These are phyloP conservation scores for Neofusicoccum sp. DNA, from an alignment of 2,329 filamentous ascomycete genomes.

Conservation along the genomic window DNA sequence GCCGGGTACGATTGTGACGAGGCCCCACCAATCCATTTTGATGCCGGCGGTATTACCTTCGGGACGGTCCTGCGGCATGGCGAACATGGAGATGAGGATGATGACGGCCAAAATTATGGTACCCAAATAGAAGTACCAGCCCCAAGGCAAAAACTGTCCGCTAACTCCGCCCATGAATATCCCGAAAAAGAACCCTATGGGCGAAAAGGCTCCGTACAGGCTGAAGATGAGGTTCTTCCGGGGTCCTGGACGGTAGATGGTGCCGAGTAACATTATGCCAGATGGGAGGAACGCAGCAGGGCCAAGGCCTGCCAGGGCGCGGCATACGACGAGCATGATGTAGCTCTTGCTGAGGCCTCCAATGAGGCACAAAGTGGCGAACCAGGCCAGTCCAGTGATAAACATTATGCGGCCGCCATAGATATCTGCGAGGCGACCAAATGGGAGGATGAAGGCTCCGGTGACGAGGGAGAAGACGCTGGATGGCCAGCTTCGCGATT, in stretches of 20 bases:
- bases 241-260: conserved; percentile 63
- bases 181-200: conserved; percentile 53
- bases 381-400: conserved; percentile 61
- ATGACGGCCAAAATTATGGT: conserved; percentile 44
- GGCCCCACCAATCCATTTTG: conserved; percentile 40
- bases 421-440: conserved; percentile 60
- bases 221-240: conserved; percentile 68
- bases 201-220: conserved; percentile 54
- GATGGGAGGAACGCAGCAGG: conserved; percentile 70
- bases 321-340: conserved; percentile 69
- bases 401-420: conserved; percentile 64
- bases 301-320: conserved; percentile 72
- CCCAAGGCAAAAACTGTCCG: conserved; percentile 55
- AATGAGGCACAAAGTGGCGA: conserved; percentile 66
- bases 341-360: conserved; percentile 67
- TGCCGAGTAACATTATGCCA: conserved; percentile 65
- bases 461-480: conserved; percentile 39
- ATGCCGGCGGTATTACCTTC: conserved; percentile 18
- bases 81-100: conserved; percentile 17
- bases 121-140: conserved; percentile 62
- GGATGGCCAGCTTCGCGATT: conserved; percentile 52
- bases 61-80: conserved; percentile 19
- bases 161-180: conserved; percentile 64
- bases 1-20: conserved; percentile 45
- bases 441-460: conserved; percentile 42